Evolutionary conservation across 345 rosid genomes (phyloP).

Genomic region (Euclidium syriacum): DNA sequence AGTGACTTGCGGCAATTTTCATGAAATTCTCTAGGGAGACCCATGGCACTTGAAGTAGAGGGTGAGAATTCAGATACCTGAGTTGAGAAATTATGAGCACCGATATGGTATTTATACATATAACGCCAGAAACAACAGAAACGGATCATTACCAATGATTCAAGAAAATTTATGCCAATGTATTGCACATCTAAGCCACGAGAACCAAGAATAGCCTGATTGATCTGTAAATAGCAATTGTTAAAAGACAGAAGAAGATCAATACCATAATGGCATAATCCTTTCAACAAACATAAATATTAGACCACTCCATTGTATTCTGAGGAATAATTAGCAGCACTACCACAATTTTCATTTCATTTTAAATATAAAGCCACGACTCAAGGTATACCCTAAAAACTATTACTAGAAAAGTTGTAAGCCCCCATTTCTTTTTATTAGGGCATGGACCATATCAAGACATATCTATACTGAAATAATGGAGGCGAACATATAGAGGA

Average conservation of each 20-base stretch:
- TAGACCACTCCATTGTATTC: not conserved
- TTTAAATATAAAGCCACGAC: conserved; percentile 1
- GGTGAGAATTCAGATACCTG: conserved; percentile 98
- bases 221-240: conserved; percentile 50
- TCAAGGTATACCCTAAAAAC: not conserved
- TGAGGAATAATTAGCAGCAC: not conserved
- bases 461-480: conserved; percentile 3
- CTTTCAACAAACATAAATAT: not conserved
- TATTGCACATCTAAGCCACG: conserved; percentile 81
- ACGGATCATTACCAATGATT: conserved; percentile 65
- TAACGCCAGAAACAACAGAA: not conserved
- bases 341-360: not conserved
- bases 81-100: conserved; percentile 21
- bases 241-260: conserved; percentile 24
- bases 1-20: conserved; percentile 79
- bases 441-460: not conserved
- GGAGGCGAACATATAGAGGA: not conserved
- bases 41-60: conserved; percentile 88
- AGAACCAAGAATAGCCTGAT: conserved; percentile 73
- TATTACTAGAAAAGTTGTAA: not conserved
- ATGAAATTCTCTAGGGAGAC: conserved; percentile 96
- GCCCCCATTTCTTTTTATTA: not conserved
- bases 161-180: conserved; percentile 76
- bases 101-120: conserved; percentile 10
- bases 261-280: not conserved